Conservation (phyloP, 805 yeast genomes). For the Myxozyma monticola region DNA sequence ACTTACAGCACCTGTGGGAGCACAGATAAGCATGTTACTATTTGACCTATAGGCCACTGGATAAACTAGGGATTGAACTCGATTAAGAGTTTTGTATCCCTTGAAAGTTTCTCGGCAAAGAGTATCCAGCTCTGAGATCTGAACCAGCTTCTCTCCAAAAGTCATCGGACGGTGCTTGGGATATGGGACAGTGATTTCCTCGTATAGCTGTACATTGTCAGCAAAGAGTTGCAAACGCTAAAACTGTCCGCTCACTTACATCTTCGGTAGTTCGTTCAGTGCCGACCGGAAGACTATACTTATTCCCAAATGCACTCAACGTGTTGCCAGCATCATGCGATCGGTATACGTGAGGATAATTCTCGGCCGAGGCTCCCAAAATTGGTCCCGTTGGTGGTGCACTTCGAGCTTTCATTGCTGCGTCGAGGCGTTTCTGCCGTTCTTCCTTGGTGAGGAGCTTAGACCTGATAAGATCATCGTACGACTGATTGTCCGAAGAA, state of each 20-base stretch:
- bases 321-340: conserved; percentile 66
- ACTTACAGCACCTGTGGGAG: conserved; percentile 84
- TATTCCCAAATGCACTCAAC: conserved; percentile 77
- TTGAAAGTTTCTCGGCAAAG: conserved; percentile 82
- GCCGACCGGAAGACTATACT: conserved; percentile 77
- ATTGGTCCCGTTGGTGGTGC: conserved; percentile 18
- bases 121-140: conserved; percentile 64
- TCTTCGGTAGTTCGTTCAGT: conserved; percentile 49
- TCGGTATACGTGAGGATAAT: conserved; percentile 86
- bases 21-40: conserved; percentile 94
- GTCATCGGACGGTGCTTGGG: conserved; percentile 51
- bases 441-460: conserved; percentile 28
- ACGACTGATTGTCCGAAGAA: not conserved
- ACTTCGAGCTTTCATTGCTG: conserved; percentile 31
- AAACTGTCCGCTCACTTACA: conserved; percentile 5
- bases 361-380: conserved; percentile 40
- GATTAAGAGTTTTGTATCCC: conserved; percentile 72
- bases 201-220: too few relatives aligned
- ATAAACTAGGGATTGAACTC: conserved; percentile 85
- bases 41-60: conserved; percentile 91
- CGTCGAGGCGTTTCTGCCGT: conserved; percentile 30
- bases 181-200: conserved; percentile 81
- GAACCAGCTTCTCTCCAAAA: conserved; percentile 49
- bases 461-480: not conserved
- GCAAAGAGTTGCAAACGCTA: conserved; percentile 31